A percentile compares a stretch with the other conserved stretches of the same genome.
These are phyloP conservation scores for Moesziomyces sp. DNA, from an alignment of 1,284 basidiomycete genomes.

Conservation along the genomic window DNA sequence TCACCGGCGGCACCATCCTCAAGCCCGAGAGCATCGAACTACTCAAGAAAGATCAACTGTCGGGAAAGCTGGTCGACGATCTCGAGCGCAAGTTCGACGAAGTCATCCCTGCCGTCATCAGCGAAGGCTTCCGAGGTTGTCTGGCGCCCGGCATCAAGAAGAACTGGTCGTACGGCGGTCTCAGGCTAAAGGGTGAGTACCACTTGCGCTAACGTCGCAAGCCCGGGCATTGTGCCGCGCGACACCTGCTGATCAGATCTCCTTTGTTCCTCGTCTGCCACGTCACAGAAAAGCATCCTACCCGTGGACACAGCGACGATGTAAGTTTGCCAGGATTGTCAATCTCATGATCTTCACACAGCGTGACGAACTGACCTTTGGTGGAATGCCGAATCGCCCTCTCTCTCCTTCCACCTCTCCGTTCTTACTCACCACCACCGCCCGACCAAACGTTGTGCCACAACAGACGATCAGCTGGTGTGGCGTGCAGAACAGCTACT, in stretches of 20 bases:
- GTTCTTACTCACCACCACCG: neutral
- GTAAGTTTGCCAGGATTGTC: neutral
- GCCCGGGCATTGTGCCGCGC: too few relatives aligned
- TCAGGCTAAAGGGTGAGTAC: slow-evolving; percentile 4
- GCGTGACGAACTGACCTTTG: neutral
- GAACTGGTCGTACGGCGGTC: slow-evolving; percentile 23
- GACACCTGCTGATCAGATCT: neutral
- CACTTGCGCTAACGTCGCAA: neutral
- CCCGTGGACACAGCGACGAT: slow-evolving; percentile 22
- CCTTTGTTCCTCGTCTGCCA: neutral
- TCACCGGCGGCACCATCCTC: slow-evolving; percentile 43
- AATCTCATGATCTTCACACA: neutral
- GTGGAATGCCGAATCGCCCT: neutral
- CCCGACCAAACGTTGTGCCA: too few relatives aligned
- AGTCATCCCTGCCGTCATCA: slow-evolving; percentile 16
- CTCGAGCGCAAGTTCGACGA: slow-evolving; percentile 18
- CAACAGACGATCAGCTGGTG: slow-evolving; percentile 11
- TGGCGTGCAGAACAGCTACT: slow-evolving; percentile 24
- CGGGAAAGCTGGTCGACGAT: slow-evolving; percentile 7
- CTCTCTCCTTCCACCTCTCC: neutral
- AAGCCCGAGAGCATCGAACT: slow-evolving; percentile 49
- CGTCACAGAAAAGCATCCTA: slow-evolving; percentile 15
- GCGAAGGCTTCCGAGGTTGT: slow-evolving; percentile 13
- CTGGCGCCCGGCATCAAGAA: slow-evolving; percentile 17
- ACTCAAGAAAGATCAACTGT: slow-evolving; percentile 44